Evolutionary conservation across 768 basidiomycete species (phyloP), one percentile per base, ranked within the genome.

Genomic region (Gymnopilus dilepis): DNA sequence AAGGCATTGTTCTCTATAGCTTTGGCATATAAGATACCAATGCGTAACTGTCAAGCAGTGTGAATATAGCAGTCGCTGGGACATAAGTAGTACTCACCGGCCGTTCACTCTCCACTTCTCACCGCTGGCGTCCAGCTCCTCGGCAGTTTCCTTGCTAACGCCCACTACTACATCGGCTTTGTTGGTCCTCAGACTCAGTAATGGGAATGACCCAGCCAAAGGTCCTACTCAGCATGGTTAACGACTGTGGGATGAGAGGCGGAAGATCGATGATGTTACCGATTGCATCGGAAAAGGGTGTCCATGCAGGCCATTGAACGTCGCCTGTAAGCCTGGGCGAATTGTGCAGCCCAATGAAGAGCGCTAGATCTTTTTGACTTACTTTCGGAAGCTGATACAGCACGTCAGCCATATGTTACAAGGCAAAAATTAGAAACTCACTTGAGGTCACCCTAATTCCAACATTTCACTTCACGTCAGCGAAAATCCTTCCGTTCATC

Each of bases 81-180:
- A 11, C 28, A 58, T n/a, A 38, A 62, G 26, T 42, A 22, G n/a
- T 31, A 74, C 85, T 72, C 68, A 95, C 91, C 86, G 87, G 60
- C 95, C 95, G 70, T 86, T 87, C 7, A 88, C 82, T 53, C 92
- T 78, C 95, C 94, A 96, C 60, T 85, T 86, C 69, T 85, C 84
- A 6, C 79, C 88, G 47, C 79, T 82, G 30, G 74, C 73, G 67
- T 95, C 91, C 3, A 96, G 76, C 52, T 80, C 77, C 62, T 91
- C 88, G 0, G 86, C 93, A 1, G 86, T 76, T 0, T 88, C 89
- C 65, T 86, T 80, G 0, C 82, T 76, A 2, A 99, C 80, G 0
- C 94, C 97, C 24, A 93, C 94, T 6, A 89, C 91, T 2, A 97
- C 95, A 70, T 98, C 95, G 0, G 97, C 97, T 74, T 99, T 99